Evolutionary conservation across 805 yeast genomes (phyloP).

Genomic region (Diddensiella caesifluorescens): DNA sequence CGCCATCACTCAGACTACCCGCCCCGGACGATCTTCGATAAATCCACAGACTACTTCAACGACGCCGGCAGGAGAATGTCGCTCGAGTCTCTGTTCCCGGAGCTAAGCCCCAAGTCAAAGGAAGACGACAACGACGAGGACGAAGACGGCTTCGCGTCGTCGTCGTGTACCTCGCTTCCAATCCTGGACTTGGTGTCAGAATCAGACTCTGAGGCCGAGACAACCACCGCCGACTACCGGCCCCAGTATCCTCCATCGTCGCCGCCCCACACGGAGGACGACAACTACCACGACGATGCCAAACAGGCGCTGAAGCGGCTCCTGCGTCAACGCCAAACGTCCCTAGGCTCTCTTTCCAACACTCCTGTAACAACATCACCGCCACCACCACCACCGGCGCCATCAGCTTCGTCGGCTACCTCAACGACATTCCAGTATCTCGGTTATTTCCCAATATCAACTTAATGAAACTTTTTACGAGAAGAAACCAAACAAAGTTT

Average conservation of each 20-base stretch:
- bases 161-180: neutral
- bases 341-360: too few species aligned
- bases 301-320: constrained; percentile 9
- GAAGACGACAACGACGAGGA: constrained; percentile 2
- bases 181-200: neutral
- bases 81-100: constrained; percentile 19
- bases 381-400: too few species aligned
- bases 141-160: neutral
- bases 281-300: constrained; percentile 5
- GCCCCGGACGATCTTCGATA: constrained; percentile 10
- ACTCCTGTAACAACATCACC: too few species aligned
- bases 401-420: too few species aligned
- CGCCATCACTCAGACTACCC: constrained; percentile 5
- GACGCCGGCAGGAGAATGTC: constrained; percentile 16
- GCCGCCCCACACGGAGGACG: neutral
- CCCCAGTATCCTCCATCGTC: neutral
- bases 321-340: constrained; percentile 1
- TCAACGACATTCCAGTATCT: too few species aligned
- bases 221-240: neutral
- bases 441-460: too few species aligned
- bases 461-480: too few species aligned
- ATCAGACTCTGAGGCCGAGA: neutral
- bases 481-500: too few species aligned
- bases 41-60: constrained; percentile 12
- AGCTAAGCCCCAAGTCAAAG: constrained; percentile 9